A percentile compares a stretch with the other conserved stretches of the same genome.
phyloP scores from a whole-genome alignment of 257 asterid species.

The Plectranthus barbatus region DNA sequence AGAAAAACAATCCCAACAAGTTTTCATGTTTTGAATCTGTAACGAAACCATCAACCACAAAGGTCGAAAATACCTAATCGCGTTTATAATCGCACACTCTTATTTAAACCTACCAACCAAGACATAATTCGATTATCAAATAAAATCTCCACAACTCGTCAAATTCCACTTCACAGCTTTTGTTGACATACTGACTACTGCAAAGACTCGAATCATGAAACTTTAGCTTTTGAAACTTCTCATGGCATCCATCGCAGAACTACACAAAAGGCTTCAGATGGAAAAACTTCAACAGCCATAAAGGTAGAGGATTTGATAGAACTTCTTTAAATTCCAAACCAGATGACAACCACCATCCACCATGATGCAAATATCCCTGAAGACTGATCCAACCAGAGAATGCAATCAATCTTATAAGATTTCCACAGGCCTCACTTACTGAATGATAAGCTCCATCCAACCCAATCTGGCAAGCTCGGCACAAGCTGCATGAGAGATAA shows the following conservation, averaged over 20 bases:
- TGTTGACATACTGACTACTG: slow-evolving; percentile 9
- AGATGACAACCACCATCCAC: too few species aligned
- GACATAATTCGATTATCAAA: not conserved
- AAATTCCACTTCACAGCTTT: slow-evolving; percentile 12
- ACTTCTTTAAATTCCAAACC: too few species aligned
- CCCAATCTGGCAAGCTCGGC: slow-evolving; percentile 61
- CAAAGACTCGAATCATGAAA: slow-evolving; percentile 9
- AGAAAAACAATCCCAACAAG: slow-evolving; percentile 1
- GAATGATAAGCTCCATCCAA: slow-evolving; percentile 49
- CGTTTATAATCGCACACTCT: slow-evolving; percentile 20
- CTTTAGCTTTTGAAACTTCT: slow-evolving; percentile 26
- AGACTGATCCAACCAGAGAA: too few species aligned
- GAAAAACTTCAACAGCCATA: slow-evolving; percentile 31
- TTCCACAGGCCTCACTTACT: slow-evolving; percentile 7
- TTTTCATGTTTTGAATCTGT: not conserved
- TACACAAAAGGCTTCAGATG: not conserved
- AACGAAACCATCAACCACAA: slow-evolving; percentile 5
- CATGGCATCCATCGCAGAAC: slow-evolving; percentile 18
- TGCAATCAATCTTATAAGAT: too few species aligned
- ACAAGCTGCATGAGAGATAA: slow-evolving; percentile 40
- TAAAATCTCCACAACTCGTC: not conserved
- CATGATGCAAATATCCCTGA: too few species aligned
- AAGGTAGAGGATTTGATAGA: slow-evolving; percentile 5
- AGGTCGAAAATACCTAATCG: slow-evolving; percentile 12
- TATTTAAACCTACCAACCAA: slow-evolving; percentile 13